Percentiles rank a stretch among this genome's conserved stretches.
These are phyloP conservation scores for Leptosphaerulina australis DNA, from an alignment of 2,329 filamentous ascomycete species.

Conservation along the genomic window DNA sequence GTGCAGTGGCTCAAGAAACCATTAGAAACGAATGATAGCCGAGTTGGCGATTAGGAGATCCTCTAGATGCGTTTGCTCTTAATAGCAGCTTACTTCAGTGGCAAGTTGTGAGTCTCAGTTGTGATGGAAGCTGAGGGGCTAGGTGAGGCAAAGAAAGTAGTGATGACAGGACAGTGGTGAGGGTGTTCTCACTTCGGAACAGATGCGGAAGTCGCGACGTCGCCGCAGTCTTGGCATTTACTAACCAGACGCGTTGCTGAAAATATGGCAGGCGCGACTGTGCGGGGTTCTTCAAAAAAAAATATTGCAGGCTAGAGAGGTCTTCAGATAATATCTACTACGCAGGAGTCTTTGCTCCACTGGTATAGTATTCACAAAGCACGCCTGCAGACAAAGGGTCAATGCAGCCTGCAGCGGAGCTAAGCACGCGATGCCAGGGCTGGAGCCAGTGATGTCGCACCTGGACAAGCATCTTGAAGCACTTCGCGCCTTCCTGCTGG, in stretches of 20 bases:
- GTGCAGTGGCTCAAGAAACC: conserved; percentile 31
- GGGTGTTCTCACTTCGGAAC: conserved; percentile 1
- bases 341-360: not conserved
- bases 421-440: conserved; percentile 12
- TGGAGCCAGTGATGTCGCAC: conserved; percentile 14
- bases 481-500: conserved; percentile 4
- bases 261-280: not conserved
- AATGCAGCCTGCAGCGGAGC: conserved; percentile 7
- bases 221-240: conserved; percentile 14
- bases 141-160: not conserved
- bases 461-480: conserved; percentile 15
- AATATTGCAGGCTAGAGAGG: not conserved
- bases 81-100: not conserved
- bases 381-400: not conserved
- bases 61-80: not conserved
- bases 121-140: not conserved
- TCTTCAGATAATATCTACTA: no score
- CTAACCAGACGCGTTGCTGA: not conserved
- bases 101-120: not conserved
- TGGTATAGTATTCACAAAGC: no score
- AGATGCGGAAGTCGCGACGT: conserved; percentile 13
- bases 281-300: conserved; percentile 6
- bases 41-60: not conserved
- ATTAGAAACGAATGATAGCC: conserved; percentile 22
- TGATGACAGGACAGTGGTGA: not conserved